Percentiles rank a stretch among this genome's conserved stretches.
phyloP scores from a whole-genome alignment of 148 eudicot species.

The Drosera capensis region DNA sequence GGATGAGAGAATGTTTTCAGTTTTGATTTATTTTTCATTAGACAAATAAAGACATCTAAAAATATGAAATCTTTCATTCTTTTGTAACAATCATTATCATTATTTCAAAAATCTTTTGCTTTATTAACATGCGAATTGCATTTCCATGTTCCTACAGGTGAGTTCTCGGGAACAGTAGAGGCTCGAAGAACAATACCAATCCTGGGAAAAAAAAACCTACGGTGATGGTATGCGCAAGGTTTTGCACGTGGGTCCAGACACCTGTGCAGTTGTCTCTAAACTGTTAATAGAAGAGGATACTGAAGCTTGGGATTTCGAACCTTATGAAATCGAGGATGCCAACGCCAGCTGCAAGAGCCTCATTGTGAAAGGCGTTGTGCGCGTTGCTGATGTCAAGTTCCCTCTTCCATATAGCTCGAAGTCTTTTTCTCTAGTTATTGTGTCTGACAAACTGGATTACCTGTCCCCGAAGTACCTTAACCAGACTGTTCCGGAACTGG shows the following conservation, averaged over 20 bases:
- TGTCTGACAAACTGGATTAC: constrained; percentile 81
- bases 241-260: constrained; percentile 88
- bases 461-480: constrained; percentile 84
- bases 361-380: constrained; percentile 75
- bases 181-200: constrained; percentile 46
- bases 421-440: constrained; percentile 74
- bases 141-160: constrained; percentile 27
- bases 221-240: constrained; percentile 76
- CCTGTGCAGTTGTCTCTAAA: constrained; percentile 70
- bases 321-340: constrained; percentile 77
- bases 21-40: too few species aligned
- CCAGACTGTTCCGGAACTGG: constrained; percentile 84
- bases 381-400: constrained; percentile 90
- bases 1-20: too few species aligned
- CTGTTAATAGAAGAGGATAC: constrained; percentile 70
- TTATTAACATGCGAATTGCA: neutral
- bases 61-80: too few species aligned
- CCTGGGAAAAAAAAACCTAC: constrained; percentile 70
- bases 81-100: too few species aligned
- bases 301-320: constrained; percentile 97
- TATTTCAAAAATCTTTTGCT: too few species aligned
- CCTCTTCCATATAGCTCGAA: constrained; percentile 74
- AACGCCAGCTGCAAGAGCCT: constrained; percentile 69
- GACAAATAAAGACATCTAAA: too few species aligned
- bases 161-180: constrained; percentile 59